Percentiles rank a stretch among this genome's conserved stretches.
Evolutionary conservation across 2,329 filamentous ascomycete species (phyloP).

Genomic region (Hirsutella minnesotensis): DNA sequence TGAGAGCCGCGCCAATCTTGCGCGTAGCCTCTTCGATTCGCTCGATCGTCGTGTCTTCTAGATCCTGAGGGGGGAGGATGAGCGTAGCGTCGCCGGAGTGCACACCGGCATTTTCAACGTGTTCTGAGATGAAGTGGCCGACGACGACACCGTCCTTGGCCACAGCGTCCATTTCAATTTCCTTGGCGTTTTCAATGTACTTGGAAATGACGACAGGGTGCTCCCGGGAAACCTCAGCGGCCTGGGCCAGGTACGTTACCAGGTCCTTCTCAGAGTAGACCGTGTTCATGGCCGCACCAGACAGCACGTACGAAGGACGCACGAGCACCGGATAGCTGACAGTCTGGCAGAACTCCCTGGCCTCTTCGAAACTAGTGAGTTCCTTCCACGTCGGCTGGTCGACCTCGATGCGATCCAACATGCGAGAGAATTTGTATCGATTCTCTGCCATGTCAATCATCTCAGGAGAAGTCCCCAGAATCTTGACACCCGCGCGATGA

Average conservation of each 20-base stretch:
- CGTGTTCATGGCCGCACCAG: constrained; percentile 97
- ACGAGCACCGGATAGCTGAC: constrained; percentile 92
- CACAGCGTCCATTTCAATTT: constrained; percentile 99
- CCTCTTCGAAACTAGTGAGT: constrained; percentile 87
- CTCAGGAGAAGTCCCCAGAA: constrained; percentile 90
- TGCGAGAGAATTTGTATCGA: constrained; percentile 95
- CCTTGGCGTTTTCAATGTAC: constrained; percentile 98
- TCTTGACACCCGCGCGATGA: constrained; percentile 78
- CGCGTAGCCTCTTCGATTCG: constrained; percentile 89
- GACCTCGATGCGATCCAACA: constrained; percentile 88
- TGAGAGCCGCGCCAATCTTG: constrained; percentile 89
- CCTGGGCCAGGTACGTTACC: constrained; percentile 78
- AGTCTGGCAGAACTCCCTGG: constrained; percentile 72
- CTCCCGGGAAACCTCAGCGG: constrained; percentile 84
- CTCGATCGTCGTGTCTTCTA: constrained; percentile 76
- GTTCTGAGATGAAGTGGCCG: constrained; percentile 95
- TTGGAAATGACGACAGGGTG: constrained; percentile 98
- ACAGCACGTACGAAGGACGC: constrained; percentile 90
- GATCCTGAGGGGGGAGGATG: constrained; percentile 86
- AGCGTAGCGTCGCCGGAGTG: constrained; percentile 96
- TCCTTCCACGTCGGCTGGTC: constrained; percentile 99
- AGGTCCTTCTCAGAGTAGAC: constrained; percentile 94
- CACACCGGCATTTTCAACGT: constrained; percentile 96
- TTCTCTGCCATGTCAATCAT: constrained; percentile 99
- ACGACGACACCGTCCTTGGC: constrained; percentile 81